phyloP scores from a whole-genome alignment of 1,284 basidiomycete species.

The Chiua sp. region DNA sequence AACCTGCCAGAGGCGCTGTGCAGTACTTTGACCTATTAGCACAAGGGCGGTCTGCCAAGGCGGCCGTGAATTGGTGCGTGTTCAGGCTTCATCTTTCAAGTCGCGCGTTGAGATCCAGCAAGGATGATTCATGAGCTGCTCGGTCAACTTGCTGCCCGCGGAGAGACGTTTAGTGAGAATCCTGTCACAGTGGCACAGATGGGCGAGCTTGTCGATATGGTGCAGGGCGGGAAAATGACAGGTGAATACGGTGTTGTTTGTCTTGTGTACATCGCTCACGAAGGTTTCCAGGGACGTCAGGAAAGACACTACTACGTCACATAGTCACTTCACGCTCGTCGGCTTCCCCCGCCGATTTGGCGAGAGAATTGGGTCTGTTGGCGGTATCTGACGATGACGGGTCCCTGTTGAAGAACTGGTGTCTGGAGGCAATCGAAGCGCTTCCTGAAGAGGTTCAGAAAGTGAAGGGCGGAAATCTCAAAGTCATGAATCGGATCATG shows the following conservation, averaged over 20 bases:
- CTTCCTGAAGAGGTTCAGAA: conserved; percentile 77
- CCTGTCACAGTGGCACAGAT: conserved; percentile 67
- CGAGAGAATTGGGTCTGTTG: conserved; percentile 53
- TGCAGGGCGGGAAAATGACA: conserved; percentile 72
- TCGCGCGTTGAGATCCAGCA: conserved; percentile 7
- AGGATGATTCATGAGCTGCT: conserved; percentile 91
- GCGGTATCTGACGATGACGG: conserved; percentile 38
- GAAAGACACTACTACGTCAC: conserved; percentile 69
- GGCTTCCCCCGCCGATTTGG: conserved; percentile 47
- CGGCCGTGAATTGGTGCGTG: conserved; percentile 85
- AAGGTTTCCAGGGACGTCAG: conserved; percentile 62
- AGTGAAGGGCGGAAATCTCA: conserved; percentile 74
- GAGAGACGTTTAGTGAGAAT: conserved; percentile 66
- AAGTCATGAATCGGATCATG: conserved; percentile 88
- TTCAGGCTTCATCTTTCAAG: not conserved
- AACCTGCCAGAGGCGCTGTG: conserved; percentile 57
- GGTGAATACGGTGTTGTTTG: conserved; percentile 39
- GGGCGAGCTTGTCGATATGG: conserved; percentile 80
- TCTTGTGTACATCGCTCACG: not conserved
- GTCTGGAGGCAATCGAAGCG: conserved; percentile 65
- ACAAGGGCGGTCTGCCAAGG: conserved; percentile 63
- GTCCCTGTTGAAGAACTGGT: conserved; percentile 53
- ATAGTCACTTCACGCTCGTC: conserved; percentile 57
- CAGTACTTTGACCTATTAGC: conserved; percentile 79
- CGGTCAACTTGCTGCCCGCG: conserved; percentile 71